Conservation (phyloP, 2,329 filamentous ascomycete genomes). For the Thermoascus crustaceus region DNA sequence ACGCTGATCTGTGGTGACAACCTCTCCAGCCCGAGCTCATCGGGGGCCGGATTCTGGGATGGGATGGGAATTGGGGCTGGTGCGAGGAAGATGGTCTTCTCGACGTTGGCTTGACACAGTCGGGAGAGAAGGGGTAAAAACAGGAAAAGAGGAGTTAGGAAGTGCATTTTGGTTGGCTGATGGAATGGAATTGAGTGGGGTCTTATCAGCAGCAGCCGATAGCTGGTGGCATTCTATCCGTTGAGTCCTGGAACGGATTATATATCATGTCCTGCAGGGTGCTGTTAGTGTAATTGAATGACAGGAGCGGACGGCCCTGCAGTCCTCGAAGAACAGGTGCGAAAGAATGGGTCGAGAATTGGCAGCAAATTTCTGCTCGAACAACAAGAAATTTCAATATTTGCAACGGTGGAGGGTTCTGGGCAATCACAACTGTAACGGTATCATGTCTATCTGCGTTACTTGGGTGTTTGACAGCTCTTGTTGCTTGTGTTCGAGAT, state of each 20-base stretch:
- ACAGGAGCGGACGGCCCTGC: not conserved
- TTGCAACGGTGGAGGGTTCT: no score
- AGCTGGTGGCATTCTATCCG: no score
- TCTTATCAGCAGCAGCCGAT: no score
- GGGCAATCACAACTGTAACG: no score
- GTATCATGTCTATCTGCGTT: no score
- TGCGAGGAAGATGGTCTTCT: conserved; percentile 82
- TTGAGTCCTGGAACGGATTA: no score
- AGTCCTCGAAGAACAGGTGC: not conserved
- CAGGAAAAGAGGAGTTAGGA: conserved; percentile 9
- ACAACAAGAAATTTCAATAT: no score
- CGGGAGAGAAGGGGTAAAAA: conserved; percentile 11
- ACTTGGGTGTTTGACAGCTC: no score
- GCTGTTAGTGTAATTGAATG: not conserved
- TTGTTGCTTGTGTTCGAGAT: no score
- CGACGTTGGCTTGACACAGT: conserved; percentile 59
- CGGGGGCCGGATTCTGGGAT: conserved; percentile 47
- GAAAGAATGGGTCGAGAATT: conserved; percentile 8
- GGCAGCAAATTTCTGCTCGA: not conserved
- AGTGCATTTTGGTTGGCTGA: conserved; percentile 7
- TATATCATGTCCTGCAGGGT: no score
- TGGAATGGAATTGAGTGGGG: not conserved
- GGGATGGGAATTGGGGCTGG: conserved; percentile 53
- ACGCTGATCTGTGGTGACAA: conserved; percentile 52
- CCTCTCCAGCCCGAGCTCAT: conserved; percentile 55